Conservation (phyloP, 306 rosid species). For the Pyrus pyrifolia region DNA sequence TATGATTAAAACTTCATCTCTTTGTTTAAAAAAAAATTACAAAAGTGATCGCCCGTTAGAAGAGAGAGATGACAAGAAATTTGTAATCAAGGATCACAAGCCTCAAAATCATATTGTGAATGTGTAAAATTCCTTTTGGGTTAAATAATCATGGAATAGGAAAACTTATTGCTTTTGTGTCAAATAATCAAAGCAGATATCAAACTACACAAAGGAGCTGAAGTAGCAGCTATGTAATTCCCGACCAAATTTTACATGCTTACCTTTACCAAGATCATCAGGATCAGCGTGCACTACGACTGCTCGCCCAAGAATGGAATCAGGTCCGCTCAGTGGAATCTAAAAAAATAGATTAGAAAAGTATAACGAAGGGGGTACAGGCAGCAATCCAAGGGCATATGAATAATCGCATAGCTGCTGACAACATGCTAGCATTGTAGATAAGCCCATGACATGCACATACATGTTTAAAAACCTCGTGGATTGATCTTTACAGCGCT, state of each 20-base stretch:
- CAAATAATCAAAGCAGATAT: background rate
- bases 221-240: background rate
- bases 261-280: conserved; percentile 96
- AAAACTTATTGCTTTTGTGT: background rate
- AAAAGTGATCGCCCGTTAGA: background rate
- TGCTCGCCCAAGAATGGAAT: conserved; percentile 89
- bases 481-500: no score
- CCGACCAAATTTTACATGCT: background rate
- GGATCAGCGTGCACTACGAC: conserved; percentile 94
- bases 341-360: background rate
- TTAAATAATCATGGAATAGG: background rate
- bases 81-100: background rate
- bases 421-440: background rate
- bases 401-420: background rate
- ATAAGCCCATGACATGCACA: background rate
- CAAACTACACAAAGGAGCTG: background rate
- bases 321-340: conserved; percentile 80
- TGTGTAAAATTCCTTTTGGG: background rate
- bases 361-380: background rate
- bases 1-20: no score
- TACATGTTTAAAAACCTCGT: background rate
- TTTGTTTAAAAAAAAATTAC: no score
- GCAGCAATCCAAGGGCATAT: background rate
- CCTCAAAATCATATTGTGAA: background rate
- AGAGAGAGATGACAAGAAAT: background rate